Base-by-base conservation (phyloP, 2,329 filamentous ascomycete genomes). In the Aureobasidium pullulans region DNA sequence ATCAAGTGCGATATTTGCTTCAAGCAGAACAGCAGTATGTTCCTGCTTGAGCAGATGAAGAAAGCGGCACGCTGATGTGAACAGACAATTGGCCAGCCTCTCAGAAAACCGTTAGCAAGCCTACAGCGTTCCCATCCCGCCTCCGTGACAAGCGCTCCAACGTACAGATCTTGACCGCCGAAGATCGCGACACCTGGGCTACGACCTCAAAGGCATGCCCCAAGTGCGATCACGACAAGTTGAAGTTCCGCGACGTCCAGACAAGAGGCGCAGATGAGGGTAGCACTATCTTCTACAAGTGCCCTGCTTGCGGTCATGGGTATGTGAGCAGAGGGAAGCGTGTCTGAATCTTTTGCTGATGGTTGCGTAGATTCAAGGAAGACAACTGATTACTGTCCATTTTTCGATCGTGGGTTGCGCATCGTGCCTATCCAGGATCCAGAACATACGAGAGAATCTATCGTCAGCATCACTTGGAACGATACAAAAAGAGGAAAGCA, bases 181-280 rank as follows among this genome's bases (percentile, higher is more conserved):
- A 88, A 67, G 89, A 93, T 67, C 79, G 90, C 66, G 63, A 68
- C 44, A 91, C 86, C 43, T 88, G 88, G 70, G 88, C 85, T 53
- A 79, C 80, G 29, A 88, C 82, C 66, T 77, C 82, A 62, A 80
- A 87, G 71, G 84, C 81, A 46, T 97, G 94, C 71, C 83, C 87
- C 47, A 86, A 90, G 68, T 97, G 94, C 72, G 90, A 87, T 15
- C 80, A 85, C 57, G 85, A 85, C 57, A 87, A 96, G 70, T 90
- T 97, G 73, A 88, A 85, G 66, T 97, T 87, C 72, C 88, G 90
- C 52, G 88, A 88, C 2, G 84, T 90, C 62, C 94, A 99, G 72
- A 77, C 96, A 68, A 87, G 93, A 66, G 86, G 91, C 78, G 94
- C 93, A 58, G 94, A 99, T 72, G 93, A 97, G 83, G 94, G 94